These are phyloP conservation scores for Senecio squalidus DNA, from an alignment of 140 eudicot genomes.

Conservation along the genomic window DNA sequence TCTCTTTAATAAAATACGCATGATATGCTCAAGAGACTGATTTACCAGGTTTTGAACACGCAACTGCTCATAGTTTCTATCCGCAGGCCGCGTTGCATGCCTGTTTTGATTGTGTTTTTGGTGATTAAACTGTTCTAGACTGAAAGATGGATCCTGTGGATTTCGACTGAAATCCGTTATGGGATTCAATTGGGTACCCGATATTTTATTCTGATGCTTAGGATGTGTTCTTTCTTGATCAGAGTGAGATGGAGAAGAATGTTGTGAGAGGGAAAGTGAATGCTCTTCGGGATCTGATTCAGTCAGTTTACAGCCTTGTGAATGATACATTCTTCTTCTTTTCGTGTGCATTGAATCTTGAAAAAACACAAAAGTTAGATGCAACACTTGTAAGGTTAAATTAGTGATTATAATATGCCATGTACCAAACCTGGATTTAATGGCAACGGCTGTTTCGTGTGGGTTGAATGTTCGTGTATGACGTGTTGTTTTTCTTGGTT, in stretches of 20 bases:
- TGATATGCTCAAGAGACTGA: neutral
- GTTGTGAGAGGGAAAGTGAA: conserved; percentile 68
- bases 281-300: conserved; percentile 73
- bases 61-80: conserved; percentile 28
- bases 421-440: conserved; percentile 40
- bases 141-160: conserved; percentile 23
- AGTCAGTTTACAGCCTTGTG: conserved; percentile 29
- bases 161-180: conserved; percentile 19
- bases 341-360: conserved; percentile 45
- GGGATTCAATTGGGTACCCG: conserved; percentile 34
- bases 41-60: conserved; percentile 42
- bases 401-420: neutral
- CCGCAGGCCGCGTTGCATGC: conserved; percentile 21
- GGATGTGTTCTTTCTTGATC: conserved; percentile 63
- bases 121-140: conserved; percentile 30
- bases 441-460: conserved; percentile 23
- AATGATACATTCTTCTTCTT: conserved; percentile 46
- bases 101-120: conserved; percentile 25
- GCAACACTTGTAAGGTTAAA: neutral
- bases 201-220: conserved; percentile 17
- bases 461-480: conserved; percentile 16
- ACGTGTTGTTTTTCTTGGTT: conserved; percentile 36
- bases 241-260: conserved; percentile 81
- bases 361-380: conserved; percentile 3
- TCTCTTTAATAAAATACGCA: neutral